Base-by-base conservation (phyloP, 2,329 filamentous ascomycete species). In the Penicillium hordei region DNA sequence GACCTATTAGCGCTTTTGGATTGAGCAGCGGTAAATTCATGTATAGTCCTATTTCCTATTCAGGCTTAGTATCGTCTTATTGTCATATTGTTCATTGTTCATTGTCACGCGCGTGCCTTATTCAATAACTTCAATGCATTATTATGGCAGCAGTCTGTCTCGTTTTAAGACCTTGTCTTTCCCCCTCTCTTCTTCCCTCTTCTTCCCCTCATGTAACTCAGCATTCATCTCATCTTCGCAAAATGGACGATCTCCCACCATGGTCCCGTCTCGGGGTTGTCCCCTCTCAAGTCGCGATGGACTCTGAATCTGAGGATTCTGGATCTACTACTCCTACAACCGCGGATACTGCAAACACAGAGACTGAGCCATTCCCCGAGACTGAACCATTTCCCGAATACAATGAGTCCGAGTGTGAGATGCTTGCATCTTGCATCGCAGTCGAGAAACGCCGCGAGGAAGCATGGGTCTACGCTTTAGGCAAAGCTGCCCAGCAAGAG, bases 1-100 rank as follows among this genome's bases (percentile, higher is more conserved):
- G 45, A 25, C 13, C 23, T 38, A 45, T 50, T 55, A 53, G 48
- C 62, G 65, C 67, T 64, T 69, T 52, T 64, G 53, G 65, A 73
- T 72, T 63, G 61, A 69, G 67, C 52, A 60, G 64, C 65, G 66
- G 72, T 67, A 73, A 58, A 72, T 68, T 58, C 38, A 40, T 48
- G 46, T 45, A 52, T 55, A 38, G 39, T n/a, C 40, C 12, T 45
- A 13, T 38, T 46, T 46, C n/a, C 44, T 48, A 34, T 34, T 48
- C 19, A 34, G 9, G 10, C 8, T 8, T n/a, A 39, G n/a, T 39
- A 48, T 8, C 17, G 5, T 48, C 31, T 12, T 4, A 34, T 46
- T 46, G 44, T 21, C 27, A 8, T 4, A 46, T 46, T 33, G 29
- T 48, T n/a, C 19, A 34, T 17, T 48, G 19, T 48, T 19, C 8